These are phyloP conservation scores for Penicillium longicatenatum DNA, from an alignment of 495 filamentous ascomycete genomes.

Conservation along the genomic window DNA sequence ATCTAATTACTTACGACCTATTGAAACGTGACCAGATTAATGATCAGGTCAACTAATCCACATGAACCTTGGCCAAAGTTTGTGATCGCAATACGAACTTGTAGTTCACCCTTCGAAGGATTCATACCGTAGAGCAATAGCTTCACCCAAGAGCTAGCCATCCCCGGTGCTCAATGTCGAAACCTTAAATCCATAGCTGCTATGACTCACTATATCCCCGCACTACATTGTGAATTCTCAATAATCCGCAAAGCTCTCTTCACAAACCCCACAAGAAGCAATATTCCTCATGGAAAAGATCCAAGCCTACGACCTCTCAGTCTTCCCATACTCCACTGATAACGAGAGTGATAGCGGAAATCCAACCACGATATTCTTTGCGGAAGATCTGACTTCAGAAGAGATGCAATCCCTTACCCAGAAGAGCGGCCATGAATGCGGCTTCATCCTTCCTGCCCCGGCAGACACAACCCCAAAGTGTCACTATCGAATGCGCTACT, in stretches of 20 bases:
- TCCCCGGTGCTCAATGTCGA: too few species aligned
- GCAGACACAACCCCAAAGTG: not conserved
- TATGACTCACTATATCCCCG: too few species aligned
- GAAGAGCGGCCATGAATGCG: constrained; percentile 9
- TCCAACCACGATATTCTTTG: constrained; percentile 11
- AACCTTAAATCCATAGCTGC: not conserved
- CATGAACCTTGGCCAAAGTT: not conserved
- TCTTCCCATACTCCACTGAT: constrained; percentile 7
- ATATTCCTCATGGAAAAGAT: constrained; percentile 1
- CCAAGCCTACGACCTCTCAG: constrained; percentile 2
- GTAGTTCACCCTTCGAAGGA: too few species aligned
- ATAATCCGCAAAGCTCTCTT: not conserved
- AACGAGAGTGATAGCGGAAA: constrained; percentile 6
- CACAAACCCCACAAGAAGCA: not conserved
- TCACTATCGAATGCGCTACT: constrained; percentile 13
- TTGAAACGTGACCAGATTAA: not conserved
- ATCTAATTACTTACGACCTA: not conserved
- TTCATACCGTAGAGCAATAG: too few species aligned
- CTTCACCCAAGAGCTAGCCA: too few species aligned
- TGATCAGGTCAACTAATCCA: not conserved
- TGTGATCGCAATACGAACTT: not conserved
- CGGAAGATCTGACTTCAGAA: not conserved
- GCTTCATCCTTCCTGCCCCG: constrained; percentile 11
- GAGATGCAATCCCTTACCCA: constrained; percentile 11
- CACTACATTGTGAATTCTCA: too few species aligned